These are phyloP conservation scores for Fistulinella prunicolor DNA, from an alignment of 768 basidiomycete genomes.

Conservation along the genomic window DNA sequence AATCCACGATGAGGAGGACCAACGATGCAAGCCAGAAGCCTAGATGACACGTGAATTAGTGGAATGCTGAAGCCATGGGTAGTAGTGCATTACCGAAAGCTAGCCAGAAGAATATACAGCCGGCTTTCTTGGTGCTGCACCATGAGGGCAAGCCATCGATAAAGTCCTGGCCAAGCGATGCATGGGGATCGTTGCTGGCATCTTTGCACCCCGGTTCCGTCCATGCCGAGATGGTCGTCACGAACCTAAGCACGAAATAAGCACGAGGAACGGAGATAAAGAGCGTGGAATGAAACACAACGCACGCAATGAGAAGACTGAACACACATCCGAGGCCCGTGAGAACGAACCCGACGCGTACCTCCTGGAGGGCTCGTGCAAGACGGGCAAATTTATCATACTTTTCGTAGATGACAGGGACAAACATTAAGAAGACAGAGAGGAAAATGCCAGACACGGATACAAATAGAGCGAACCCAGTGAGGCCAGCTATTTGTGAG, in stretches of 20 bases:
- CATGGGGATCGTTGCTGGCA: conserved; percentile 76
- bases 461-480: conserved; percentile 83
- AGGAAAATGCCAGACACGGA: conserved; percentile 70
- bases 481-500: conserved; percentile 65
- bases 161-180: conserved; percentile 62
- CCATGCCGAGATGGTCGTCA: conserved; percentile 81
- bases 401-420: conserved; percentile 82
- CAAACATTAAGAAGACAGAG: conserved; percentile 66
- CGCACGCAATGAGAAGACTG: conserved; percentile 76
- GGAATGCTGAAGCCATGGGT: not conserved
- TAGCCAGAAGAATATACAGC: conserved; percentile 86
- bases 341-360: conserved; percentile 82
- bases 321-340: conserved; percentile 64
- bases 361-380: conserved; percentile 77
- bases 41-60: conserved; percentile 28
- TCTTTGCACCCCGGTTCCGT: conserved; percentile 90
- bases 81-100: conserved; percentile 53
- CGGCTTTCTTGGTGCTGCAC: conserved; percentile 93
- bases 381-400: conserved; percentile 77
- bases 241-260: conserved; percentile 47
- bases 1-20: conserved; percentile 63
- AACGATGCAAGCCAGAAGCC: conserved; percentile 76
- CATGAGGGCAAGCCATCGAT: conserved; percentile 68
- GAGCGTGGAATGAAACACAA: conserved; percentile 19
- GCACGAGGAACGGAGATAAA: conserved; percentile 16